These are phyloP conservation scores for Aspergillus piperis DNA, from an alignment of 2,329 filamentous ascomycete genomes.

Conservation along the genomic window DNA sequence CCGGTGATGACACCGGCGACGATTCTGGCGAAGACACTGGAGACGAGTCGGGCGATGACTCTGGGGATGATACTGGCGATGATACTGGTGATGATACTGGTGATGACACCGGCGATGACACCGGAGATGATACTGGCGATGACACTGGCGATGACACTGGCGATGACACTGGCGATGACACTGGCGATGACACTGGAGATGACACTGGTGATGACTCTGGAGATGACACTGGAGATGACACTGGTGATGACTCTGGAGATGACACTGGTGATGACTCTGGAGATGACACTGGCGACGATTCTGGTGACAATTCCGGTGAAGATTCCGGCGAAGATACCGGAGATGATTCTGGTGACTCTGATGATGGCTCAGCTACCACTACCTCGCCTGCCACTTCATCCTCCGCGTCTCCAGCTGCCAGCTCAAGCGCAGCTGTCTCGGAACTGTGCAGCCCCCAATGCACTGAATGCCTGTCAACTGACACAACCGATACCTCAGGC, in stretches of 20 bases:
- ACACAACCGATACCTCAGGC: not conserved
- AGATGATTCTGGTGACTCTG: not conserved
- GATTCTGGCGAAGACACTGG: not conserved
- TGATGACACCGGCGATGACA: not conserved
- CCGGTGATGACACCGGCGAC: not conserved
- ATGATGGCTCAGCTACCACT: not conserved
- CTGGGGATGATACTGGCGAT: not conserved
- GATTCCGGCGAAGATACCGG: not conserved
- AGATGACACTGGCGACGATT: not conserved
- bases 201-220: not conserved
- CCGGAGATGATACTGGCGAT: not conserved
- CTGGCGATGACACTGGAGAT: not conserved
- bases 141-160: not conserved
- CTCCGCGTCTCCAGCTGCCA: not conserved
- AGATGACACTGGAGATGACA: not conserved
- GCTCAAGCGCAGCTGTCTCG: not conserved
- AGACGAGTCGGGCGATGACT: not conserved
- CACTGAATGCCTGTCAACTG: not conserved
- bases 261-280: not conserved
- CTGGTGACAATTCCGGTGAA: not conserved
- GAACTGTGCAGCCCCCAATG: constrained; percentile 1
- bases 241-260: not conserved
- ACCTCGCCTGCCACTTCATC: not conserved
- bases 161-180: not conserved
- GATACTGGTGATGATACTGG: not conserved